These are phyloP conservation scores for Scleroderma bovista DNA, from an alignment of 768 basidiomycete genomes.

Conservation along the genomic window DNA sequence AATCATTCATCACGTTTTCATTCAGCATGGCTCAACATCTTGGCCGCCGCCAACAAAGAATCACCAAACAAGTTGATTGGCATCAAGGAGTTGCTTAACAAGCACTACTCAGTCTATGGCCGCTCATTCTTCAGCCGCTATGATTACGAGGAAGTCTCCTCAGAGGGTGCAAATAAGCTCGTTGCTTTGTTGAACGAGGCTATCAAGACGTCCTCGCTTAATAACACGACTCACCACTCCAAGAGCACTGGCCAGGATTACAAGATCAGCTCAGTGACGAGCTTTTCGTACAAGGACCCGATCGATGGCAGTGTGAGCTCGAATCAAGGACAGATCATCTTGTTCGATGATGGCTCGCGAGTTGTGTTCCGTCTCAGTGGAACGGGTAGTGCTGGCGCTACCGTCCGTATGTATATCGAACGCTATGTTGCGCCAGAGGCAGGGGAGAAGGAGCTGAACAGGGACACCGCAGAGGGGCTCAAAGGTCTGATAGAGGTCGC, in stretches of 20 bases:
- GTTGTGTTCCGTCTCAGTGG: constrained; percentile 96
- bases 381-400: constrained; percentile 94
- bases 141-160: constrained; percentile 97
- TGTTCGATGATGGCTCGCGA: constrained; percentile 86
- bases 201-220: constrained; percentile 63
- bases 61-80: constrained; percentile 73
- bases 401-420: constrained; percentile 94
- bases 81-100: constrained; percentile 85
- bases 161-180: constrained; percentile 82
- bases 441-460: constrained; percentile 62
- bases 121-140: constrained; percentile 98
- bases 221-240: constrained; percentile 62
- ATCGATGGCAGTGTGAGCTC: constrained; percentile 90
- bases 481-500: constrained; percentile 97
- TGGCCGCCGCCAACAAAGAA: constrained; percentile 80
- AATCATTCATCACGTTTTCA: not conserved
- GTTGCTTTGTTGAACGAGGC: constrained; percentile 72
- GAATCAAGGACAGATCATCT: constrained; percentile 94
- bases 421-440: constrained; percentile 73
- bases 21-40: constrained; percentile 94
- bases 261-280: constrained; percentile 68
- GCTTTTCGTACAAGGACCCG: constrained; percentile 98
- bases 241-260: constrained; percentile 64
- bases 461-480: constrained; percentile 82
- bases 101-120: constrained; percentile 89